A percentile compares a stretch with the other conserved stretches of the same genome.
Evolutionary conservation across 352 stramenopile genomes (phyloP).

Genomic region (Globisporangium lucens): DNA sequence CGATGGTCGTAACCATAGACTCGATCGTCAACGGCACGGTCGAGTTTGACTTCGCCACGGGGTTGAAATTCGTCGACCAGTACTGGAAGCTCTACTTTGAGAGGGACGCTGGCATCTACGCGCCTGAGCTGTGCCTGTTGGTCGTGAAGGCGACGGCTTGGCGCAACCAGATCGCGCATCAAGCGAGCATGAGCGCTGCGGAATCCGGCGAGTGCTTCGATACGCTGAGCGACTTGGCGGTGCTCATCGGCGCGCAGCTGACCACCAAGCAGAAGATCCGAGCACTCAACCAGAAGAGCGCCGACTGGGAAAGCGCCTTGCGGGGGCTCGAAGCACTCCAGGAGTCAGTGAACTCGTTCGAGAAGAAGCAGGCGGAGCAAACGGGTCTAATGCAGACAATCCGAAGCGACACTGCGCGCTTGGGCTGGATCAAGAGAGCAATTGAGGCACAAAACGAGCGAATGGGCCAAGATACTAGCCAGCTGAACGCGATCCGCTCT

Average conservation of each 20-base stretch:
- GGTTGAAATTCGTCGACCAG: neutral
- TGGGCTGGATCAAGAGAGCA: no score
- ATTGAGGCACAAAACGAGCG: no score
- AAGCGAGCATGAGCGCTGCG: neutral
- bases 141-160: neutral
- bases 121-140: neutral
- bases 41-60: neutral
- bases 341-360: no score
- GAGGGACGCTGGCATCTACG: neutral
- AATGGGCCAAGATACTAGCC: no score
- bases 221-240: neutral
- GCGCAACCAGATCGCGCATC: neutral
- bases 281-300: neutral
- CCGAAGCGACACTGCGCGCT: no score
- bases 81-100: slow-evolving; percentile 1
- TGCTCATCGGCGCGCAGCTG: neutral
- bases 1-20: neutral
- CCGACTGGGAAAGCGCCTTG: no score
- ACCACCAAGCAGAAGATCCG: neutral
- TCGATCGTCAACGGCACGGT: neutral
- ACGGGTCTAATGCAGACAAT: no score
- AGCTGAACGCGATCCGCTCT: no score
- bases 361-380: no score
- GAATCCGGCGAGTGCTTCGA: no score
- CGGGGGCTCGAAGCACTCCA: no score